phyloP scores from a whole-genome alignment of 257 asterid genomes.

The Salvia miltiorrhiza region DNA sequence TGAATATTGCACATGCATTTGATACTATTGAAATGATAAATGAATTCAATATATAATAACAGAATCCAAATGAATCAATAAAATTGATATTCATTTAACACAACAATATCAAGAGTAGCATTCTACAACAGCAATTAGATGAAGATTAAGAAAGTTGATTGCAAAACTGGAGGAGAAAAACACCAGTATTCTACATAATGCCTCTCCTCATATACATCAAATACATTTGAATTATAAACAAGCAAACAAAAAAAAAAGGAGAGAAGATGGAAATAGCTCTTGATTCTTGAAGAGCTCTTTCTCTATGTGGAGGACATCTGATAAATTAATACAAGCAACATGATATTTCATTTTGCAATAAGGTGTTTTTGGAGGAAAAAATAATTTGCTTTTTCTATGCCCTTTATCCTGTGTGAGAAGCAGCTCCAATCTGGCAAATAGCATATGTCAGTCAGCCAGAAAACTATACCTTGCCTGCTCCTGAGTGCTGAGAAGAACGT shows the following conservation, averaged over 20 bases:
- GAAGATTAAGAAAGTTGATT: too few species aligned
- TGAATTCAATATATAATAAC: too few species aligned
- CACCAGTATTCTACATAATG: neutral
- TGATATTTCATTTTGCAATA: neutral
- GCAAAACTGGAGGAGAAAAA: neutral
- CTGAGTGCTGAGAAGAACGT: slow-evolving; percentile 62
- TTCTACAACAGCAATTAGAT: too few species aligned
- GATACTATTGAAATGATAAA: too few species aligned
- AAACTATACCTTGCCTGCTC: slow-evolving; percentile 73
- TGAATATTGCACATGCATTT: too few species aligned
- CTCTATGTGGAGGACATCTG: neutral
- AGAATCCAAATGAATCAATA: too few species aligned
- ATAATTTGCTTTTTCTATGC: neutral
- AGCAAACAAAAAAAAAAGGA: neutral
- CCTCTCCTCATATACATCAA: neutral
- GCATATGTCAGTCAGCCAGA: slow-evolving; percentile 35
- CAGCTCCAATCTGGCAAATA: neutral
- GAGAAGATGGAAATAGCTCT: neutral
- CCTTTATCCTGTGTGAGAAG: slow-evolving; percentile 1
- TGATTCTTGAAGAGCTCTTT: neutral
- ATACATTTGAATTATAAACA: too few species aligned
- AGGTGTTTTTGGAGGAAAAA: neutral
- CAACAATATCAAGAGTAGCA: neutral
- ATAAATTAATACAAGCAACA: neutral
- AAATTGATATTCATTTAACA: too few species aligned